Evolutionary conservation across 768 basidiomycete species (phyloP).

Genomic region (Pilatotrama ljubarskyi): DNA sequence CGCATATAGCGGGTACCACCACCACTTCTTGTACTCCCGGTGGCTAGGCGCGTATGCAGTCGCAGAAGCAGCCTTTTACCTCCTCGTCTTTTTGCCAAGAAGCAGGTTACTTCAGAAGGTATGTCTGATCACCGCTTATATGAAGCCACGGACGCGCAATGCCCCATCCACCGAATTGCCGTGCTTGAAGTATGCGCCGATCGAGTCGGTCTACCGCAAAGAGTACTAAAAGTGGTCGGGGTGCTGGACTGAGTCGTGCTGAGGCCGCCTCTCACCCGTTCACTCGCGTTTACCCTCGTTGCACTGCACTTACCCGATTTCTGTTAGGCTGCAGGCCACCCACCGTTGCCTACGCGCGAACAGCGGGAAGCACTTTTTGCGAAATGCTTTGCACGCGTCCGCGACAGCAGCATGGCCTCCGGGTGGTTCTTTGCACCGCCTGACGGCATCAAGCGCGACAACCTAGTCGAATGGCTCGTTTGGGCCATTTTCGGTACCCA

Average conservation of each 20-base stretch:
- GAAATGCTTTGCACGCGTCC: conserved; percentile 41
- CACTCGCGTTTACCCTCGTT: not conserved
- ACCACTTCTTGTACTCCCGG: conserved; percentile 31
- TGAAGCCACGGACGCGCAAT: not conserved
- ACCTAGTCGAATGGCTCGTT: conserved; percentile 60
- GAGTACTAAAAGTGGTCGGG: not conserved
- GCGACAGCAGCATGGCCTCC: conserved; percentile 32
- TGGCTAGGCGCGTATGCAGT: conserved; percentile 38
- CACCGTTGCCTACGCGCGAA: conserved; percentile 40
- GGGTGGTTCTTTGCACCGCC: conserved; percentile 53
- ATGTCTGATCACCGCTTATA: conserved; percentile 27
- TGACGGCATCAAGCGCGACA: conserved; percentile 41
- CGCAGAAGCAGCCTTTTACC: conserved; percentile 51
- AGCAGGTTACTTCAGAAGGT: conserved; percentile 47
- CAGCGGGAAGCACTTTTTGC: conserved; percentile 50
- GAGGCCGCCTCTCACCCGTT: not conserved
- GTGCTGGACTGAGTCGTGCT: not conserved
- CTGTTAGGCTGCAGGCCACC: conserved; percentile 32
- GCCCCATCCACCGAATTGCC: not conserved
- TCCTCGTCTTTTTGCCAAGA: conserved; percentile 51
- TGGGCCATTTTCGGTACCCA: conserved; percentile 60
- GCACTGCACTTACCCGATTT: not conserved
- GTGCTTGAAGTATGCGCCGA: not conserved
- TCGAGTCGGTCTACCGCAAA: not conserved
- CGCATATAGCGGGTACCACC: conserved; percentile 31